Conservation (phyloP, 129 eudicot species). For the Centrapalus pauciflorus region DNA sequence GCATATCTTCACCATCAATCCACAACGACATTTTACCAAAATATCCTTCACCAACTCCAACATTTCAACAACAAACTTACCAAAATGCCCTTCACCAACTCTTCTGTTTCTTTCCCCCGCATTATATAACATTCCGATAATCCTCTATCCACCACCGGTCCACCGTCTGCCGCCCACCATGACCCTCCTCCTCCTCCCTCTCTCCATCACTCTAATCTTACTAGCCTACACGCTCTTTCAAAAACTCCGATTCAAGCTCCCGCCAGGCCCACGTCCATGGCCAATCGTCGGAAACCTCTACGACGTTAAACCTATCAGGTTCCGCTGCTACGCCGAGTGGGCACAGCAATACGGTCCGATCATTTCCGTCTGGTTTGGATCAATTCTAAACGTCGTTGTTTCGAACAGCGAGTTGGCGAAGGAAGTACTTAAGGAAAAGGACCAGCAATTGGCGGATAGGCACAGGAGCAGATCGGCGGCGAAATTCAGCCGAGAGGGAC, state of each 20-base stretch:
- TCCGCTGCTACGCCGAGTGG: conserved; percentile 72
- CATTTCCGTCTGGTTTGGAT: conserved; percentile 71
- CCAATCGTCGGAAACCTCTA: conserved; percentile 81
- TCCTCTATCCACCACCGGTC: conserved; percentile 1
- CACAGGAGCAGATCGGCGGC: conserved; percentile 59
- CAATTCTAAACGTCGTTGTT: conserved; percentile 49
- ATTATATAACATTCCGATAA: neutral
- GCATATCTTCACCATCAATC: neutral
- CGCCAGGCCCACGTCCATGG: conserved; percentile 70
- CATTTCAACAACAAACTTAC: neutral
- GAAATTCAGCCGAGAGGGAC: conserved; percentile 53
- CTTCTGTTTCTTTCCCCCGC: conserved; percentile 10
- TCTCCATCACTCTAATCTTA: conserved; percentile 12
- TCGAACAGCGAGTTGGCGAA: conserved; percentile 50
- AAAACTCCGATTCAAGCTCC: conserved; percentile 56
- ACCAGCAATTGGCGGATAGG: conserved; percentile 69
- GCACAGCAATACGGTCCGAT: conserved; percentile 64
- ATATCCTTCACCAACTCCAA: conserved; percentile 25
- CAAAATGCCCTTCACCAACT: conserved; percentile 49
- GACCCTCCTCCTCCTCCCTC: conserved; percentile 25
- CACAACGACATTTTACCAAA: conserved; percentile 7
- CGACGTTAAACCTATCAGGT: conserved; percentile 59
- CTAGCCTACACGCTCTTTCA: conserved; percentile 34
- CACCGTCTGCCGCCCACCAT: neutral
- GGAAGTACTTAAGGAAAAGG: conserved; percentile 63